Base-by-base conservation (phyloP, 2,329 filamentous ascomycete species). In the Escovopsis sp. region DNA sequence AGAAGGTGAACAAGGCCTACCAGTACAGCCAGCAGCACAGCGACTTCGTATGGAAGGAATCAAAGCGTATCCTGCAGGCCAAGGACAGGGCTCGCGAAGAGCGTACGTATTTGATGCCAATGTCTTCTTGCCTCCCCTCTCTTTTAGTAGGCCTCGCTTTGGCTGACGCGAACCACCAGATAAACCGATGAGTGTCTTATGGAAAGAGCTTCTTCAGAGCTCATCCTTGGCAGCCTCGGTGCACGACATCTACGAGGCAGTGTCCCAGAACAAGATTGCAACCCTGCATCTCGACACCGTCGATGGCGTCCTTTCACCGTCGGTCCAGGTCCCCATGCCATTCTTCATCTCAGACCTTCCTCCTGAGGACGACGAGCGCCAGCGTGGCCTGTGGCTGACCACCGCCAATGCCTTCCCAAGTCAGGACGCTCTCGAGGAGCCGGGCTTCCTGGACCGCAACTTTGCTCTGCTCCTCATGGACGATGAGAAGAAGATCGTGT, bases 11-110 rank as follows among this genome's bases (percentile, higher is more conserved):
- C 56, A 94, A 89, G 64, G 85, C 85, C 4, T 75, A 94, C 56
- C 93, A 91, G 57, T 91, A 89, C 62, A 88, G 88, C 57, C 89
- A 98, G 62, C 82, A 88, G 50, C 81, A 84, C 46, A 83, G 80
- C 44, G 82, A 88, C 51, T 96, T 95, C 58, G 83, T 98, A 4
- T 91, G 85, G 78, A 83, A 82, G 54, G 86, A 98, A 57, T 85
- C 85, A 3, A 87, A 91, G 59, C 76, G 75, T 45, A 89, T 96
- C 39, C 67, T 91, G 28, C 69, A 75, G 32, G 69, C 91, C 52
- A 93, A 91, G 57, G 82, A 93, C 49, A 85, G 85, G 54, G 85
- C 80, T 2, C 77, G 81, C 45, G 85, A 89, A 60, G 70, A 76
- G 36, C 67, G 72, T 73, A 55, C 45, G 70, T 62, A 10, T n/a